Evolutionary conservation across 495 filamentous ascomycete genomes (phyloP), one percentile per base, ranked within the genome.

Genomic region (Penicillium lagena): DNA sequence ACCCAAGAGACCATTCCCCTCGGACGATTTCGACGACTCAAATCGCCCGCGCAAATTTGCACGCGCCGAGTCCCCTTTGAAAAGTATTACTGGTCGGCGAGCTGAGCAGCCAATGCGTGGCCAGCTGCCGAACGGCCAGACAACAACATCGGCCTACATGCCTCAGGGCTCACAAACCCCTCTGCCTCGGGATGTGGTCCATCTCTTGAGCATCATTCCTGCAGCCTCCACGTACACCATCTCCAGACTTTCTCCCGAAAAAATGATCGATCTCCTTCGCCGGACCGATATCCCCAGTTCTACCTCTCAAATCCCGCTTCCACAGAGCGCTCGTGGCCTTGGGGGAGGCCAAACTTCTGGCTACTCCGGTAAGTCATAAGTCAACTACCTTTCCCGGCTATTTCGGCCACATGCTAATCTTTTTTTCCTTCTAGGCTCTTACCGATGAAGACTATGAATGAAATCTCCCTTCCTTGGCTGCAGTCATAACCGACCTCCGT

Each of bases 1-100:
- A 7, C 89, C 89, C 0, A 95, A 95, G 57, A 75, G 89, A 9
- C 76, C 86, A 0, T 74, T 83, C 30, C 78, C 76, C 8, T 46
- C 63, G 7, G 88, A 93, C 37, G 87, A 89, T 22, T 78, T 76
- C 17, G 89, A 91, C 31, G 73, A 91, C 35, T 56, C 62, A 7
- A 64, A 61, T 37, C 83, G 81, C 11, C 89, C 90, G 4, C 83
- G 90, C 36, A 97, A 97, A 59, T 67, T 91, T 40, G 70, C 74
- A 39, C 82, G 93, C 14, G 87, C 82, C 15, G 90, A 86, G 38
- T 95, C 88, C 12, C 91, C 94, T 1, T 72, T 97, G 22, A 96
- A 93, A 61, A 86, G 85, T 9, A 82, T 82, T 1, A 88, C 90
- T 13, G 85, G 86, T 32, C 81, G 90, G 32, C 80, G 89, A 13